A percentile compares a stretch with the other conserved stretches of the same genome.
Evolutionary conservation across 345 rosid genomes (phyloP).

Genomic region (Eucalyptus tenuipes): DNA sequence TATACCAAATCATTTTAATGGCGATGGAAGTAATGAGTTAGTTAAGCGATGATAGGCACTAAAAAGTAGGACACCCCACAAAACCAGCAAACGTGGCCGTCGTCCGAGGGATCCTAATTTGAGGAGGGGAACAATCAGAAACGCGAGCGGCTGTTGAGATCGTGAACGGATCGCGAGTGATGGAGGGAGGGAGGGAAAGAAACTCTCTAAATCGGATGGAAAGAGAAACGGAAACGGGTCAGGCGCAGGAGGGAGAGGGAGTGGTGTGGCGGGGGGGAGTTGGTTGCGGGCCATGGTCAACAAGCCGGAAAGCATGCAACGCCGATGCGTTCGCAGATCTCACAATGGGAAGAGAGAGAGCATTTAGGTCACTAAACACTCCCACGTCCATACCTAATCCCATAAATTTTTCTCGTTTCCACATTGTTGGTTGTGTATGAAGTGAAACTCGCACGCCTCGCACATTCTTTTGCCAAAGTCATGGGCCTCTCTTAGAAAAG

Average conservation of each 20-base stretch:
- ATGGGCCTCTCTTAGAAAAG: background rate
- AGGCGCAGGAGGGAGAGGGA: background rate
- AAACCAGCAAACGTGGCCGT: background rate
- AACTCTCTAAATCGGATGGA: background rate
- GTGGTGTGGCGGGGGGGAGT: background rate
- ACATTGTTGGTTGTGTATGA: background rate
- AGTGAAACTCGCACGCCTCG: background rate
- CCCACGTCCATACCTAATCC: background rate
- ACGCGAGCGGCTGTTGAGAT: background rate
- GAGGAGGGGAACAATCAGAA: too few relatives aligned
- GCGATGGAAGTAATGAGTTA: background rate
- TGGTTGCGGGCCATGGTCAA: background rate
- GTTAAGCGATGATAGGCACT: background rate
- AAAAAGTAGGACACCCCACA: background rate
- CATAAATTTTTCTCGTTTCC: background rate
- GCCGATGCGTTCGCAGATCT: too few relatives aligned
- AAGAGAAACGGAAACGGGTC: constrained; percentile 2
- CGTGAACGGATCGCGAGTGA: background rate
- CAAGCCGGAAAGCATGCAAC: too few relatives aligned
- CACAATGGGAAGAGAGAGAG: too few relatives aligned
- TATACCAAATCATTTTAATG: background rate
- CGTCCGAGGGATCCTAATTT: background rate
- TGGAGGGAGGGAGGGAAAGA: background rate
- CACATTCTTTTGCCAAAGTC: background rate
- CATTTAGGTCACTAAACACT: background rate